Conservation (phyloP, 2,329 filamentous ascomycete genomes). For the Paraphoma chrysanthemicola region DNA sequence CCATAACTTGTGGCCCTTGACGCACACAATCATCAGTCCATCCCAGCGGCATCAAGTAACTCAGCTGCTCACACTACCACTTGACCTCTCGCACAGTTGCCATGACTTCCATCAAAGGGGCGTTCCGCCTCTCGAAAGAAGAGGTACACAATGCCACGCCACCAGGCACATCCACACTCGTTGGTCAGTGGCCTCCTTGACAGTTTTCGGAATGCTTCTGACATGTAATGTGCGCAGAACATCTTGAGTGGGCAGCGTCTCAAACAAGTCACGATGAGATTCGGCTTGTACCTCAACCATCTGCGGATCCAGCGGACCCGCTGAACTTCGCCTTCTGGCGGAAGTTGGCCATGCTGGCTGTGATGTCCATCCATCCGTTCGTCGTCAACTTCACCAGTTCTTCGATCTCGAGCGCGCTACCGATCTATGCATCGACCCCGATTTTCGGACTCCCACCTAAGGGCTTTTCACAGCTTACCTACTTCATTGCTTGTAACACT, state of each 20-base stretch:
- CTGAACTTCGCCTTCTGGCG: conserved; percentile 49
- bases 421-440: conserved; percentile 41
- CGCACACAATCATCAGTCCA: not conserved
- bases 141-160: conserved; percentile 49
- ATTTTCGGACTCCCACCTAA: conserved; percentile 39
- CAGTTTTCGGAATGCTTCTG: not conserved
- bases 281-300: conserved; percentile 49
- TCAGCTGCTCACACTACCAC: not conserved
- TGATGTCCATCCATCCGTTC: conserved; percentile 49
- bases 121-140: conserved; percentile 48
- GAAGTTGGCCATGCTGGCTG: conserved; percentile 43
- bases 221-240: conserved; percentile 22
- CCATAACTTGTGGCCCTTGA: not conserved
- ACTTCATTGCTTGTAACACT: conserved; percentile 49
- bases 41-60: not conserved
- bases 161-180: conserved; percentile 48
- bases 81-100: not conserved
- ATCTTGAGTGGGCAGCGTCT: conserved; percentile 37
- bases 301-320: conserved; percentile 49
- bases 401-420: conserved; percentile 46
- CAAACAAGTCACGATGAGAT: conserved; percentile 44
- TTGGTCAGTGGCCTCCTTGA: conserved; percentile 37
- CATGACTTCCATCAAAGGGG: conserved; percentile 46
- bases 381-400: conserved; percentile 47
- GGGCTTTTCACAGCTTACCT: conserved; percentile 40